Percentiles rank a stretch among this genome's conserved stretches.
phyloP scores from a whole-genome alignment of 139 green algal genomes.

The Dunaliella primolecta region DNA sequence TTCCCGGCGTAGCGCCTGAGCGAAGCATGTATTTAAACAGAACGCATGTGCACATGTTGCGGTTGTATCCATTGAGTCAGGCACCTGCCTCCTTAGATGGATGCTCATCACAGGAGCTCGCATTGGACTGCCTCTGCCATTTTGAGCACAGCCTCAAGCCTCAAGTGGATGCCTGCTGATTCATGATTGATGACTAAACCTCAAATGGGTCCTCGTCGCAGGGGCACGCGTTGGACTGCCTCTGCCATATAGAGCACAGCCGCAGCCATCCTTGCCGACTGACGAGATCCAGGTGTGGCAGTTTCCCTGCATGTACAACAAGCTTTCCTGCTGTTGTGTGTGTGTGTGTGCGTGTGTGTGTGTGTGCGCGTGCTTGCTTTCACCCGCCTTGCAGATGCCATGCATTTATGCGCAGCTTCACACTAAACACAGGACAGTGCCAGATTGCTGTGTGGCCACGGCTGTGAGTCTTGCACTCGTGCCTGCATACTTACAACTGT shows the following conservation, averaged over 20 bases:
- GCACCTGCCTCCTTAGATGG: neutral
- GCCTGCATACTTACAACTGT: too few species aligned
- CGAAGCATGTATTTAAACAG: too few species aligned
- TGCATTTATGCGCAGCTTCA: too few species aligned
- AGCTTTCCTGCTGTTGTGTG: too few species aligned
- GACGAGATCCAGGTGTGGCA: constrained; percentile 9
- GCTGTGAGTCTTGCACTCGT: too few species aligned
- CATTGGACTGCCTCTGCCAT: too few species aligned
- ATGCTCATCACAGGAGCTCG: too few species aligned
- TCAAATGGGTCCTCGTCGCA: neutral
- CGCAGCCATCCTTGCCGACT: constrained; percentile 38
- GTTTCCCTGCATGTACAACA: neutral
- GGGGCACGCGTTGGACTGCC: neutral
- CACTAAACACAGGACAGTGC: too few species aligned
- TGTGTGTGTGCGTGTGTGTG: neutral
- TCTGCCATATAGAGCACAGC: constrained; percentile 58
- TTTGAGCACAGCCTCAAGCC: neutral
- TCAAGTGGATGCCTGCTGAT: neutral
- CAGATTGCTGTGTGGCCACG: too few species aligned
- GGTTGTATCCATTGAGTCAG: neutral
- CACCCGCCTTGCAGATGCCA: too few species aligned
- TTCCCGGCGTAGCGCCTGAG: too few species aligned
- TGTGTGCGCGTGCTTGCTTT: neutral
- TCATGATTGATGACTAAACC: neutral
- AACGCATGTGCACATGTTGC: neutral